Conservation (phyloP, 257 asterid species). For the Thymus mandschuricus region DNA sequence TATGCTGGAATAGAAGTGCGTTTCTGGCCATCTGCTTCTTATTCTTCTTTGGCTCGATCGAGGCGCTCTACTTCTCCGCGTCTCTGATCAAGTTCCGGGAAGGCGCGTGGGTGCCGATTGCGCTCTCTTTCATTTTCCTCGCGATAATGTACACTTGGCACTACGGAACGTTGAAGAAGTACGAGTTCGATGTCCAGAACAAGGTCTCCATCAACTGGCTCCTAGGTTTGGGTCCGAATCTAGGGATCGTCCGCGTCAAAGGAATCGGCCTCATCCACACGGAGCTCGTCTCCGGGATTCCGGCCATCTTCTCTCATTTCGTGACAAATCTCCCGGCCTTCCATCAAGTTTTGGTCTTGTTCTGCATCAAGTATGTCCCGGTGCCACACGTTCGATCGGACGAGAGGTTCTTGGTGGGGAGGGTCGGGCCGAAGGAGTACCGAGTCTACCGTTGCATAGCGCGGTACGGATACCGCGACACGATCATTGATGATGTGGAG, state of each 20-base stretch:
- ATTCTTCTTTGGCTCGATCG: conserved; percentile 85
- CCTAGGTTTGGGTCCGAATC: conserved; percentile 73
- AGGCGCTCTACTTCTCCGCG: conserved; percentile 94
- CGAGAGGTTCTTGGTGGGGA: conserved; percentile 84
- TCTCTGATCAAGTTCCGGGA: conserved; percentile 89
- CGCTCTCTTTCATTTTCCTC: conserved; percentile 71
- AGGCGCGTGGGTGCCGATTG: conserved; percentile 98
- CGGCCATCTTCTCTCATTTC: conserved; percentile 89
- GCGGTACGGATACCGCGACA: conserved; percentile 82
- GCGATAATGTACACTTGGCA: conserved; percentile 81
- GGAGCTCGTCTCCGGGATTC: conserved; percentile 92
- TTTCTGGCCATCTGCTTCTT: conserved; percentile 70
- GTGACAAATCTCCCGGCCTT: conserved; percentile 93
- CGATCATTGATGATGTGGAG: conserved; percentile 71
- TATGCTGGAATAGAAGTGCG: conserved; percentile 76
- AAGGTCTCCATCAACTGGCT: conserved; percentile 90
- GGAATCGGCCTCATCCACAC: conserved; percentile 97
- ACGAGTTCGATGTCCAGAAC: conserved; percentile 89
- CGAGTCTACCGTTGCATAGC: conserved; percentile 84
- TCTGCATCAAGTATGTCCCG: conserved; percentile 82
- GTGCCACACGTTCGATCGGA: conserved; percentile 95
- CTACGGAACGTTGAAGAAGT: conserved; percentile 78
- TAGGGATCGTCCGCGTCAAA: conserved; percentile 82
- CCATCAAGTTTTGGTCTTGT: conserved; percentile 81
- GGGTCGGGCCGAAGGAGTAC: conserved; percentile 82